Conservation (phyloP, 805 yeast genomes). For the Hanseniaspora vineae region DNA sequence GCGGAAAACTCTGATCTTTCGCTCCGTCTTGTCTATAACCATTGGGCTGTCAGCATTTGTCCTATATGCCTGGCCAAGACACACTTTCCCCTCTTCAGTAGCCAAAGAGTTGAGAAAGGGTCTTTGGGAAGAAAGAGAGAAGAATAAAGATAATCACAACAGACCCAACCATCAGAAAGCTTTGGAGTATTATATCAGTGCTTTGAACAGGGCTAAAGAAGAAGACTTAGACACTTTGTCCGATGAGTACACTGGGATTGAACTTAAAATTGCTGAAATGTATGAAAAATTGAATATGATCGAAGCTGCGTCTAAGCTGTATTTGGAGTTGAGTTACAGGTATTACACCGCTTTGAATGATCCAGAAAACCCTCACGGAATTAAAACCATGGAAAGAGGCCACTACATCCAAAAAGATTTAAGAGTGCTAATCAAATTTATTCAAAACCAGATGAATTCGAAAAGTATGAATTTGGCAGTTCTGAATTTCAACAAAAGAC, state of each 20-base stretch:
- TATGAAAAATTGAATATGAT: conserved; percentile 52
- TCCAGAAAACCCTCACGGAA: conserved; percentile 16
- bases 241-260: conserved; percentile 85
- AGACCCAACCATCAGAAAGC: conserved; percentile 53
- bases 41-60: neutral
- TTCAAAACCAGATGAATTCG: conserved; percentile 32
- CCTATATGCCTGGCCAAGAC: conserved; percentile 40
- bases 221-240: conserved; percentile 42
- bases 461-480: conserved; percentile 16
- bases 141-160: conserved; percentile 32
- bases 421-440: conserved; percentile 53
- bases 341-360: conserved; percentile 42
- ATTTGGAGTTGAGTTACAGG: conserved; percentile 50
- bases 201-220: conserved; percentile 48
- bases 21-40: conserved; percentile 1
- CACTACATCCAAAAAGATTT: conserved; percentile 59
- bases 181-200: conserved; percentile 58
- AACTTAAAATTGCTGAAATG: conserved; percentile 78
- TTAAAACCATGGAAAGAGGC: conserved; percentile 28
- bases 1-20: conserved; percentile 1
- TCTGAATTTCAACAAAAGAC: conserved; percentile 39
- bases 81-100: conserved; percentile 54
- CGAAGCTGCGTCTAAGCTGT: conserved; percentile 54
- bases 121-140: conserved; percentile 71
- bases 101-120: conserved; percentile 64